Evolutionary conservation across 768 basidiomycete species (phyloP).

Genomic region (Phylloporus arenicola): DNA sequence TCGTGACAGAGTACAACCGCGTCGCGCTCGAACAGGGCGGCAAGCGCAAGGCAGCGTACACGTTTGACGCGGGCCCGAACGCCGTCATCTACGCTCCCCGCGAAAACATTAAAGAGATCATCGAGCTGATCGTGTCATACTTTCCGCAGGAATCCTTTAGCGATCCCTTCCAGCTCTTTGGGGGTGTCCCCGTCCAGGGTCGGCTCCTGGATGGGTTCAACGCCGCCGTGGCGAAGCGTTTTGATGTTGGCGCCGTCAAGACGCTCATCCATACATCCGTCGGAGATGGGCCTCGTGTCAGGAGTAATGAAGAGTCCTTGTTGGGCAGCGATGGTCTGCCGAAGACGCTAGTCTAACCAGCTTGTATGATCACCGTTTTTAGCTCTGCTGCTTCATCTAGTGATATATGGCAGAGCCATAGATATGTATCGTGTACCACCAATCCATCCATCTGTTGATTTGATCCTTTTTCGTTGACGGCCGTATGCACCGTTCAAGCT

Average conservation of each 20-base stretch:
- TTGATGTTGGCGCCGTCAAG: constrained; percentile 75
- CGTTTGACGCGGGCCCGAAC: constrained; percentile 98
- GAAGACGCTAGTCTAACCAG: constrained; percentile 38
- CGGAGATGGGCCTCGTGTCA: constrained; percentile 82
- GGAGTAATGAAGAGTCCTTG: constrained; percentile 59
- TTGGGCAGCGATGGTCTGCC: constrained; percentile 69
- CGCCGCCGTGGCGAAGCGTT: constrained; percentile 64
- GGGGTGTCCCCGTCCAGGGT: constrained; percentile 39
- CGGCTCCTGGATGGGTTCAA: constrained; percentile 71
- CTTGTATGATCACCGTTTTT: background rate
- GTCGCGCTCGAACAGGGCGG: constrained; percentile 52
- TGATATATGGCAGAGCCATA: background rate
- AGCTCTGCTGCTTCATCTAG: background rate
- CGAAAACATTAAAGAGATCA: constrained; percentile 72
- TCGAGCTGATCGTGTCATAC: constrained; percentile 69
- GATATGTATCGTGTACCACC: background rate
- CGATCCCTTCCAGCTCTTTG: constrained; percentile 67
- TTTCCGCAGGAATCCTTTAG: constrained; percentile 84
- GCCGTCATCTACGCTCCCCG: constrained; percentile 91
- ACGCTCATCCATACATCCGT: constrained; percentile 88
- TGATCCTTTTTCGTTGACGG: background rate
- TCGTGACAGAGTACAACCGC: constrained; percentile 92
- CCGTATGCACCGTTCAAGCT: too few relatives aligned
- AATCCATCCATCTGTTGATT: too few relatives aligned
- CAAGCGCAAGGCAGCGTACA: constrained; percentile 86